Conservation (phyloP, 2,329 filamentous ascomycete species). For the Cladosporium sphaerospermum region DNA sequence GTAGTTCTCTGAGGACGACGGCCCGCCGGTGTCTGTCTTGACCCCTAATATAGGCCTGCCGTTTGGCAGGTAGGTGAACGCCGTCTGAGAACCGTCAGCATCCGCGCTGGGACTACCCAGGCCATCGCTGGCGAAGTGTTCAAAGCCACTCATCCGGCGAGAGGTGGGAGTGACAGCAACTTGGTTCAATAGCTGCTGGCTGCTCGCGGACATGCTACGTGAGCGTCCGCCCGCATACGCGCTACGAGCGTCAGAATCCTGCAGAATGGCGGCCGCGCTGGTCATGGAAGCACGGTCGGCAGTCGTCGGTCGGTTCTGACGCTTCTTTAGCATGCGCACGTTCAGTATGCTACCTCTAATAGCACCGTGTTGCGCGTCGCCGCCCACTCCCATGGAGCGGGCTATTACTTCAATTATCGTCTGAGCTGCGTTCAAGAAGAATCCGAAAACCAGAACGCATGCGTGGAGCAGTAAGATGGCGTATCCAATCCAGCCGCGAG, state of each 20-base stretch:
- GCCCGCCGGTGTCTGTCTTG: conserved; percentile 17
- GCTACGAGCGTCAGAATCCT: conserved; percentile 17
- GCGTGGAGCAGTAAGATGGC: conserved; percentile 81
- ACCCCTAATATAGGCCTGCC: conserved; percentile 41
- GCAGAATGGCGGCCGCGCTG: conserved; percentile 74
- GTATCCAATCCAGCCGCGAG: conserved; percentile 94
- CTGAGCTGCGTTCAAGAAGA: conserved; percentile 85
- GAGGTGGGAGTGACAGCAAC: conserved; percentile 11
- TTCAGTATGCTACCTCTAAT: conserved; percentile 75
- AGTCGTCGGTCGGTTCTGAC: conserved; percentile 16
- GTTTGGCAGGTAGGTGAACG: conserved; percentile 2
- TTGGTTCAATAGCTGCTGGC: conserved; percentile 54
- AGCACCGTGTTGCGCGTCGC: conserved; percentile 48
- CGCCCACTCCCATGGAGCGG: conserved; percentile 67
- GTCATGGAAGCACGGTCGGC: conserved; percentile 67
- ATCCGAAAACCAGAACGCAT: conserved; percentile 79
- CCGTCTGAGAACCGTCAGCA: not conserved
- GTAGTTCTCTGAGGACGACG: conserved; percentile 60
- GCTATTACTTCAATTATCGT: conserved; percentile 85
- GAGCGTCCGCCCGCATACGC: conserved; percentile 37
- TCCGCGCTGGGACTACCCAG: conserved; percentile 34
- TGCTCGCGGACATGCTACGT: conserved; percentile 57
- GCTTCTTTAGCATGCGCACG: conserved; percentile 38
- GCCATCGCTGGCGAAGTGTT: conserved; percentile 55
- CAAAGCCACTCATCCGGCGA: conserved; percentile 45